phyloP scores from a whole-genome alignment of 1,284 basidiomycete genomes.

The Sporisorium sorghi region DNA sequence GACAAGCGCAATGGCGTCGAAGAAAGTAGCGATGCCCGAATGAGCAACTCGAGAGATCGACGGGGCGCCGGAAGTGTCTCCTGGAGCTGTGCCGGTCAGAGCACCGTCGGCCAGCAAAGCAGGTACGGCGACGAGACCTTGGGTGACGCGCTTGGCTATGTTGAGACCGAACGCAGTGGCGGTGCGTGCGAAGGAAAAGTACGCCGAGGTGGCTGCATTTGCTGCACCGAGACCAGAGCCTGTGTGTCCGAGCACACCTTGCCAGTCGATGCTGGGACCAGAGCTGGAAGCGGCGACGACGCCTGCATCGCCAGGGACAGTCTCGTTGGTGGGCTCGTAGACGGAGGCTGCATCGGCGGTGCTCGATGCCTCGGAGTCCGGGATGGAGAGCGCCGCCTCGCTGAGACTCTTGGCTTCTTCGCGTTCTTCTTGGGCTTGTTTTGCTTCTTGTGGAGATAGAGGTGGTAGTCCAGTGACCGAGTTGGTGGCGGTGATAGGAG shows the following conservation, averaged over 20 bases:
- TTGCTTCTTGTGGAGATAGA: slow-evolving; percentile 14
- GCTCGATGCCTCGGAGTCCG: slow-evolving; percentile 48
- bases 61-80: slow-evolving; percentile 23
- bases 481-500: background rate
- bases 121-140: slow-evolving; percentile 54
- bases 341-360: slow-evolving; percentile 15
- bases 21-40: slow-evolving; percentile 57
- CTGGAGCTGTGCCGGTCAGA: slow-evolving; percentile 46
- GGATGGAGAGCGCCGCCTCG: slow-evolving; percentile 55
- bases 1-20: slow-evolving; percentile 55
- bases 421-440: slow-evolving; percentile 34
- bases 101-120: slow-evolving; percentile 55
- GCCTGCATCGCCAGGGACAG: slow-evolving; percentile 27
- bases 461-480: background rate
- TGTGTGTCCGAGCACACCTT: slow-evolving; percentile 45
- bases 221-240: slow-evolving; percentile 51
- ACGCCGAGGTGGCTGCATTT: slow-evolving; percentile 55
- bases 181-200: slow-evolving; percentile 54
- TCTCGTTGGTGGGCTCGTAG: slow-evolving; percentile 26
- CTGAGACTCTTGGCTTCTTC: slow-evolving; percentile 41
- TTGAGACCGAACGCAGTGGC: slow-evolving; percentile 55
- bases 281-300: slow-evolving; percentile 14
- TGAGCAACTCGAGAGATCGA: slow-evolving; percentile 46
- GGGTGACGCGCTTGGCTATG: slow-evolving; percentile 60
- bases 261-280: slow-evolving; percentile 35